These are phyloP conservation scores for Ascochyta pisi DNA, from an alignment of 2,329 filamentous ascomycete species.

Conservation along the genomic window DNA sequence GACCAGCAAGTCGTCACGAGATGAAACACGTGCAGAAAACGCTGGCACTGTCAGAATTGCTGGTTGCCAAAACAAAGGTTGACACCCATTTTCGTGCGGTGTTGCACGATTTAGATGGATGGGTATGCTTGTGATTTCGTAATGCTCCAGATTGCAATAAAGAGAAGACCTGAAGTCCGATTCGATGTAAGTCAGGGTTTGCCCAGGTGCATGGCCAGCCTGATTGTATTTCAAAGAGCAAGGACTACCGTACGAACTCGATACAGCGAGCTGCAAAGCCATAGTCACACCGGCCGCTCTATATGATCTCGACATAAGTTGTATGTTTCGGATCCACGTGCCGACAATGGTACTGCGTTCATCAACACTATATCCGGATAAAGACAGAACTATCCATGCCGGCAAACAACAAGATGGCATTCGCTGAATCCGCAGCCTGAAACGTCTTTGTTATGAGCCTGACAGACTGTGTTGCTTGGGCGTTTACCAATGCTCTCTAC, in stretches of 20 bases:
- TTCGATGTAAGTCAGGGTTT: not conserved
- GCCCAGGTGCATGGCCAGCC: no score
- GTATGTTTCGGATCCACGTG: conserved; percentile 6
- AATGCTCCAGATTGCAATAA: not conserved
- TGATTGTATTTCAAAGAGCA: not conserved
- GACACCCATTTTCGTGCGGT: no score
- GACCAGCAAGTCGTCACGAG: not conserved
- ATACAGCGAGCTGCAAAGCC: not conserved
- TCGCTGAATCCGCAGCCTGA: conserved; percentile 4
- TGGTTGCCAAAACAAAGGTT: no score
- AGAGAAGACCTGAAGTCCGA: not conserved
- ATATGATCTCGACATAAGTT: not conserved
- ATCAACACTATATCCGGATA: conserved; percentile 13
- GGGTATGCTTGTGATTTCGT: no score
- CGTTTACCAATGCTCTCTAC: not conserved
- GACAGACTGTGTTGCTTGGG: not conserved
- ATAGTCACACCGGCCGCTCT: not conserved
- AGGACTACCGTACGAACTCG: not conserved
- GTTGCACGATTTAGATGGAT: no score
- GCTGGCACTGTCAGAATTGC: not conserved
- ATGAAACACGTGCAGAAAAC: not conserved
- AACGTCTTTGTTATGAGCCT: not conserved
- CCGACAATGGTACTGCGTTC: not conserved
- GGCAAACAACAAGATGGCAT: conserved; percentile 3
- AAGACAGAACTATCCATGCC: not conserved